phyloP scores from a whole-genome alignment of 2,329 filamentous ascomycete genomes.

The Talaromyces sp. region DNA sequence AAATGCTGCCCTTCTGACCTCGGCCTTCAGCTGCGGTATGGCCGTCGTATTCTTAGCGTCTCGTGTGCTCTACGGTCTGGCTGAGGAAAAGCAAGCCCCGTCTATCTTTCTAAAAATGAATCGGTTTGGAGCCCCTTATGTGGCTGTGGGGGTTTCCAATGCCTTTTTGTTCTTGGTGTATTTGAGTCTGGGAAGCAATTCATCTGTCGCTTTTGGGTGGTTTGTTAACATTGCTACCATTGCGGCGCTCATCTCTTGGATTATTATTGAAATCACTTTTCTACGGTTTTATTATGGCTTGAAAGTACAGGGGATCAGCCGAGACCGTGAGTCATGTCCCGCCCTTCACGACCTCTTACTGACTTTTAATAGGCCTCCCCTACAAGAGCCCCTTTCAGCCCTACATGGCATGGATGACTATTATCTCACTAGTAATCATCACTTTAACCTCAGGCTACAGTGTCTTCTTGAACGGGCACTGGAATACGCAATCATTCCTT shows the following conservation, averaged over 20 bases:
- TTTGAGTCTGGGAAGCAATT: background rate
- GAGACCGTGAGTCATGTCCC: background rate
- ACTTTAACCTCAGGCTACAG: conserved; percentile 67
- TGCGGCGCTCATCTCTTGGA: conserved; percentile 63
- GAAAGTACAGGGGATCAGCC: background rate
- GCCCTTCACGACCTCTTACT: background rate
- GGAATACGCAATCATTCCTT: conserved; percentile 41
- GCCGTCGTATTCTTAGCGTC: conserved; percentile 49
- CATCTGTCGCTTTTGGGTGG: conserved; percentile 54
- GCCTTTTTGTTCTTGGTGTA: background rate
- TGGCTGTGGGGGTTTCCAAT: background rate
- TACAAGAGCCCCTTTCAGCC: conserved; percentile 36
- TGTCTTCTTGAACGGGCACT: conserved; percentile 59
- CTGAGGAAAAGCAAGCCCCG: conserved; percentile 46
- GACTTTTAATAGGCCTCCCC: background rate
- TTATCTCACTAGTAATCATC: conserved; percentile 61
- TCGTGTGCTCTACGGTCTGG: conserved; percentile 67
- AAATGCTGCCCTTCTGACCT: conserved; percentile 42
- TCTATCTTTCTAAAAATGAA: conserved; percentile 41
- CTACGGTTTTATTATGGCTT: conserved; percentile 22
- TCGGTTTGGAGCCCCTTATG: background rate
- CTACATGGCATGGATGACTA: conserved; percentile 58
- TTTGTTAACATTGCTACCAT: conserved; percentile 55
- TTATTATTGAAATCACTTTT: conserved; percentile 57
- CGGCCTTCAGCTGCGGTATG: conserved; percentile 44